phyloP scores from a whole-genome alignment of 805 yeast genomes.

The Metschnikowia gelsemii region DNA sequence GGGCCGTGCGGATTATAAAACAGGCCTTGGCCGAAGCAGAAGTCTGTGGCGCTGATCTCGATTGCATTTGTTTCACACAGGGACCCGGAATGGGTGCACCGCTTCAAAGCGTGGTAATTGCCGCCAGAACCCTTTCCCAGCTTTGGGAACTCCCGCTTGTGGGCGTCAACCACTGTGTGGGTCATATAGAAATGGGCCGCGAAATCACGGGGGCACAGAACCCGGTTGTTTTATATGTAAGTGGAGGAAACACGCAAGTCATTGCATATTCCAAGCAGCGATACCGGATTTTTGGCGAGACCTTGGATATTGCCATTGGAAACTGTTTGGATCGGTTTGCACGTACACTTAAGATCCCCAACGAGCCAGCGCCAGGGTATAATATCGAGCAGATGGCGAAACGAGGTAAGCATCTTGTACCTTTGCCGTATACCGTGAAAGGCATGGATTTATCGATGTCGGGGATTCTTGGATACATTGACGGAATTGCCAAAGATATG shows the following conservation, averaged over 20 bases:
- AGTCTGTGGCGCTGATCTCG: constrained; percentile 51
- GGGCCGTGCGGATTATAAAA: constrained; percentile 81
- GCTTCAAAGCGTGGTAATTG: constrained; percentile 84
- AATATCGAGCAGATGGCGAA: constrained; percentile 94
- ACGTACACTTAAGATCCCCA: constrained; percentile 80
- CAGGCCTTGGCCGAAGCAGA: constrained; percentile 63
- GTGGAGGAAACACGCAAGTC: constrained; percentile 98
- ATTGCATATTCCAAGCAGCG: constrained; percentile 93
- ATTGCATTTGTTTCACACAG: constrained; percentile 89
- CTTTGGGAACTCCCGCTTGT: constrained; percentile 82
- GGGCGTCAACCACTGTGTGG: constrained; percentile 96
- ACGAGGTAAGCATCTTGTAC: constrained; percentile 59
- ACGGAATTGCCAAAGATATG: constrained; percentile 72
- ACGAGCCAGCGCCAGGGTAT: constrained; percentile 96
- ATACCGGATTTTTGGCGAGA: constrained; percentile 98
- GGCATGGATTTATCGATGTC: constrained; percentile 99
- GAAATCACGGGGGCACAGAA: constrained; percentile 97
- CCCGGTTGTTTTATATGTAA: constrained; percentile 94
- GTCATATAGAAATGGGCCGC: constrained; percentile 98
- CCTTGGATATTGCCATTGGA: constrained; percentile 96
- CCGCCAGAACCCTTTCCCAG: constrained; percentile 81
- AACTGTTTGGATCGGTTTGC: constrained; percentile 97
- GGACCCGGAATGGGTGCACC: constrained; percentile 99
- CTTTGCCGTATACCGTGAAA: constrained; percentile 92
- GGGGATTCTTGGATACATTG: constrained; percentile 87